A percentile compares a stretch with the other conserved stretches of the same genome.
These are phyloP conservation scores for Podaxis rugospora DNA, from an alignment of 768 basidiomycete species.

Conservation along the genomic window DNA sequence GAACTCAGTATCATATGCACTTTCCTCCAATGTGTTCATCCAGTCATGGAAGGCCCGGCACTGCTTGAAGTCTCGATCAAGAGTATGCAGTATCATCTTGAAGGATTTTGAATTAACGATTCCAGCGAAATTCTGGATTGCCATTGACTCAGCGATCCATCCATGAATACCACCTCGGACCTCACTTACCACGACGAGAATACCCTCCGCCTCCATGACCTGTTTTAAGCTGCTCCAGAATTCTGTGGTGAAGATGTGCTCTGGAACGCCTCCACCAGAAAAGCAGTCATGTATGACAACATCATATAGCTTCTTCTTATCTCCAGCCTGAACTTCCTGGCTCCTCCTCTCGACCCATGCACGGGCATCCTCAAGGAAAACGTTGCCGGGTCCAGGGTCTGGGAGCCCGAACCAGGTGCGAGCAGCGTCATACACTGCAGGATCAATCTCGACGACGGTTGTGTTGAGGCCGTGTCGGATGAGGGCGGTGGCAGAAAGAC, in stretches of 20 bases:
- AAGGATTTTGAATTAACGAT: constrained; percentile 55
- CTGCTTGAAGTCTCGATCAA: constrained; percentile 64
- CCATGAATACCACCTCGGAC: not conserved
- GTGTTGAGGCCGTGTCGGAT: constrained; percentile 62
- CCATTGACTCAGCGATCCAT: not conserved
- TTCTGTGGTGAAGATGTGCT: constrained; percentile 77
- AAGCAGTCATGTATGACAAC: constrained; percentile 90
- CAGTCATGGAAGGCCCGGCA: constrained; percentile 86
- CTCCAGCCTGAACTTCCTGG: constrained; percentile 21
- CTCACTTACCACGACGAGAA: constrained; percentile 72
- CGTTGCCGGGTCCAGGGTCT: constrained; percentile 49
- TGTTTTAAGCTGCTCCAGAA: constrained; percentile 74
- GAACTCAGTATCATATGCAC: constrained; percentile 47
- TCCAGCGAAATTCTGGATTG: constrained; percentile 79
- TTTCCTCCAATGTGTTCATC: constrained; percentile 37
- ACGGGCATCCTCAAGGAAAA: constrained; percentile 78
- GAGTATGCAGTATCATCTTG: constrained; percentile 62
- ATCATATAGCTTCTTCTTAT: constrained; percentile 46
- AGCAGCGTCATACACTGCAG: constrained; percentile 83
- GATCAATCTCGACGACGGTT: constrained; percentile 92
- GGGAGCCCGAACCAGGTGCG: constrained; percentile 76
- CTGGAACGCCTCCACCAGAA: constrained; percentile 88
- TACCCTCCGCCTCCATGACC: constrained; percentile 63
- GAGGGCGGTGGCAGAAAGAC: constrained; percentile 77
- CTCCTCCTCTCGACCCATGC: constrained; percentile 53